phyloP scores from a whole-genome alignment of 139 green algal species.

The Tetratostichococcus sp. region DNA sequence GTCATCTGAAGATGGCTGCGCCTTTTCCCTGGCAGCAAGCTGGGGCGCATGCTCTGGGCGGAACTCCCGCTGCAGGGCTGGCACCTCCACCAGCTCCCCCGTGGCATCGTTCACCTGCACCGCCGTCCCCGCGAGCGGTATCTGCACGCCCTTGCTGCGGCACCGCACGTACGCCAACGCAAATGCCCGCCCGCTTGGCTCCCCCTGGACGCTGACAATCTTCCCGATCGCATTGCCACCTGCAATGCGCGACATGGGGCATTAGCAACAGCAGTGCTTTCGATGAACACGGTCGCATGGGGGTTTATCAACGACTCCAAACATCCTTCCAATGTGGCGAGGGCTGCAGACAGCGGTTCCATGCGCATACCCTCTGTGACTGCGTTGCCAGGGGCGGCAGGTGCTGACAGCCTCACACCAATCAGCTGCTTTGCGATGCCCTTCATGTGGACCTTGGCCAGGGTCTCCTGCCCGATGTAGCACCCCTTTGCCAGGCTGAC shows the following conservation, averaged over 20 bases:
- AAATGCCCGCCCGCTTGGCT: conserved; percentile 24
- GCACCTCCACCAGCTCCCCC: conserved; percentile 7
- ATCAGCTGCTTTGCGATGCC: conserved; percentile 49
- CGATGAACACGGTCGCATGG: too few relatives aligned
- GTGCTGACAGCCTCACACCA: conserved; percentile 41
- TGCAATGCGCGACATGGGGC: conserved; percentile 21
- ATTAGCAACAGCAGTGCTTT: background rate
- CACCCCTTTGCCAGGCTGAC: conserved; percentile 70
- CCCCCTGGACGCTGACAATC: conserved; percentile 34
- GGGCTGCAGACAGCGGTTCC: too few relatives aligned
- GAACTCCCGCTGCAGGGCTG: conserved; percentile 8
- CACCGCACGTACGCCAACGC: conserved; percentile 58
- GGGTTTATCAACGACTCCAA: too few relatives aligned
- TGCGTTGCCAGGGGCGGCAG: conserved; percentile 21
- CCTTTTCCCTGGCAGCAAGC: background rate
- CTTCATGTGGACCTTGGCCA: conserved; percentile 39
- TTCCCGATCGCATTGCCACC: conserved; percentile 21
- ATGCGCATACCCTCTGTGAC: conserved; percentile 34
- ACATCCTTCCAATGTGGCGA: too few relatives aligned
- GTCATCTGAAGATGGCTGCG: background rate
- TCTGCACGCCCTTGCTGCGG: conserved; percentile 27
- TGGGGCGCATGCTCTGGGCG: background rate
- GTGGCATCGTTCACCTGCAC: conserved; percentile 1
- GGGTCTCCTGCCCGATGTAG: conserved; percentile 66
- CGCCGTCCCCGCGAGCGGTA: conserved; percentile 31